phyloP scores from a whole-genome alignment of 305 asterid species.

The Salvia sclarea region DNA sequence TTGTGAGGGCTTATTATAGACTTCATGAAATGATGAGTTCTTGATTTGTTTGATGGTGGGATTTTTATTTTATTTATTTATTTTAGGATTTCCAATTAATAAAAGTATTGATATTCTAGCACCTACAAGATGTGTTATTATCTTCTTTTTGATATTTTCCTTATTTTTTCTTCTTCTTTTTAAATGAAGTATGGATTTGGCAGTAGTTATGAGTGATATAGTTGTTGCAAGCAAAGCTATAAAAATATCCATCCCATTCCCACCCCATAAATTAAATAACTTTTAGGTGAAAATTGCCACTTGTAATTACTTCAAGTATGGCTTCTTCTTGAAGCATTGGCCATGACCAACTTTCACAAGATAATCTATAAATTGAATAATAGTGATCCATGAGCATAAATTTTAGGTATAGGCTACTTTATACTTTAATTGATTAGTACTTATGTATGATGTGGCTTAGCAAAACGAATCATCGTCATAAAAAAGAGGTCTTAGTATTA shows the following conservation, averaged over 20 bases:
- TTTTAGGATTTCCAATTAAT: not conserved
- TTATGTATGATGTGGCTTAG: not conserved
- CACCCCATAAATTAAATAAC: not conserved
- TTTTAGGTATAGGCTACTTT: not conserved
- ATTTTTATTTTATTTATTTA: not conserved
- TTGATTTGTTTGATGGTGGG: not conserved
- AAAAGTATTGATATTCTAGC: conserved; percentile 20
- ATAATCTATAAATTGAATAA: conserved; percentile 2
- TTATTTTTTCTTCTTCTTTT: not conserved
- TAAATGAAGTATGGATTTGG: conserved; percentile 26
- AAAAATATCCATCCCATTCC: too few species aligned
- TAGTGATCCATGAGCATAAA: not conserved
- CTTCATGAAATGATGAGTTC: not conserved
- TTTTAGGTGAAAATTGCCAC: not conserved
- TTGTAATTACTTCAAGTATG: conserved; percentile 19
- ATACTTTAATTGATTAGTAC: not conserved
- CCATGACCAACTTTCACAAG: conserved; percentile 11
- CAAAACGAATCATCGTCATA: not conserved
- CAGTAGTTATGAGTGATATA: conserved; percentile 37
- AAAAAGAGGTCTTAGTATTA: too few species aligned
- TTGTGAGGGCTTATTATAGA: not conserved
- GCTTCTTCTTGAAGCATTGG: conserved; percentile 26
- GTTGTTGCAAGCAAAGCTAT: conserved; percentile 35
- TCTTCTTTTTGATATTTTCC: conserved; percentile 22
- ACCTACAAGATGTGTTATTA: conserved; percentile 24